Evolutionary conservation across 1,284 basidiomycete genomes (phyloP), one percentile per base, ranked within the genome.

Genomic region (Marasmius sp.): DNA sequence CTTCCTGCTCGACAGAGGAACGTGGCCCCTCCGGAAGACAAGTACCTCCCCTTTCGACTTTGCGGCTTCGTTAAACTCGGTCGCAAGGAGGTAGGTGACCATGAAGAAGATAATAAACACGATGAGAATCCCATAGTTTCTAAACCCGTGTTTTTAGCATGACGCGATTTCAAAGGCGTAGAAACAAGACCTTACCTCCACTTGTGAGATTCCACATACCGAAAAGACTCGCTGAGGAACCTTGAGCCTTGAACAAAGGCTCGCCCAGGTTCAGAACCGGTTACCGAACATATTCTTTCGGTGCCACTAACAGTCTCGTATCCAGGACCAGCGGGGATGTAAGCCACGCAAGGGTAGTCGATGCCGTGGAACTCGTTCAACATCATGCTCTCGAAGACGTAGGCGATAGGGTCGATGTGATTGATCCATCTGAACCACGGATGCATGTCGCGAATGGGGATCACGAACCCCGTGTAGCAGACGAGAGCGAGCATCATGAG

Each of bases 1-100:
- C 37, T 41, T 53, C 27, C 47, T 58, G 33, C 34, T 45, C 47
- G 51, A 38, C 7, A 43, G 64, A 2, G 77, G 79, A 33, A 79
- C 68, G 39, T 76, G 50, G 22, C 50, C 50, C 34, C 50, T 74
- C 6, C 71, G 76, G 71, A 76, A 83, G 12, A 83, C 75, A 16
- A 82, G 73, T 27, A 82, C 72, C 65, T 82, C 81, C 33, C 81
- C 64, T 68, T 81, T 83, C 50, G 75, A 77, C 61, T 71, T 71
- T 9, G 57, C 64, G 16, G 67, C 68, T 3, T 76, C 74, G 66
- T 81, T 78, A 64, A 75, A 71, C 66, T 82, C 81, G 50, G 80
- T 75, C 6, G 77, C 78, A 51, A 72, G 59, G 45, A 82, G 72
- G 68, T 82, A 81, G 37, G 74, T 68, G 50, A 72, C 65, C 59